Evolutionary conservation across 2,329 filamentous ascomycete species (phyloP).

Genomic region (Aspergillus niger): DNA sequence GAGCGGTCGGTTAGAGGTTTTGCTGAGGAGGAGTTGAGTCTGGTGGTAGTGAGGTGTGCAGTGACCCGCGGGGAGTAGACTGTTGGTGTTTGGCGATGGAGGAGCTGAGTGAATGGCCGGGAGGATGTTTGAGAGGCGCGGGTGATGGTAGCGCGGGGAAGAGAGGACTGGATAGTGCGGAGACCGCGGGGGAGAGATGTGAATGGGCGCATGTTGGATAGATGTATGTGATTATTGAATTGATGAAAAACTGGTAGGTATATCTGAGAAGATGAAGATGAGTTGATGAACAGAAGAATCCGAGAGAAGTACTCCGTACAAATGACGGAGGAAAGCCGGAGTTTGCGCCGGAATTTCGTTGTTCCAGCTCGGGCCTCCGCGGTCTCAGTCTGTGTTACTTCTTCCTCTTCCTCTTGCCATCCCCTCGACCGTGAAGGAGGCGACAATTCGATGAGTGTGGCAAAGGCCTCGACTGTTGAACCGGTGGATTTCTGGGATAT

Average conservation of each 20-base stretch:
- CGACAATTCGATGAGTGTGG: background rate
- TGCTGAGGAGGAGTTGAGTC: constrained; percentile 33
- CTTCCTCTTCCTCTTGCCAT: background rate
- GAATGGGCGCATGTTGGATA: constrained; percentile 24
- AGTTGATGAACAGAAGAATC: background rate
- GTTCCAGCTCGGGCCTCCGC: constrained; percentile 27
- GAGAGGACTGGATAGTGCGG: constrained; percentile 21
- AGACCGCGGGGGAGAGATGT: constrained; percentile 24
- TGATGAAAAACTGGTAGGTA: background rate
- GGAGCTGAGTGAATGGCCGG: constrained; percentile 25
- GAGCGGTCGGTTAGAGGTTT: constrained; percentile 37
- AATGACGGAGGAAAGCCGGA: constrained; percentile 1
- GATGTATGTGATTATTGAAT: background rate
- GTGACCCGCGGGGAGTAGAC: constrained; percentile 3
- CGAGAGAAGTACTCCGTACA: background rate
- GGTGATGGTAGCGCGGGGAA: constrained; percentile 17
- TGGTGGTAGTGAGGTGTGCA: constrained; percentile 18
- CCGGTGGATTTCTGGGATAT: background rate
- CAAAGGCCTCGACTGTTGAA: background rate
- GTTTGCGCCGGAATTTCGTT: constrained; percentile 30
- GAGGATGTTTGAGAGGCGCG: constrained; percentile 17
- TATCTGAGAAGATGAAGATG: background rate
- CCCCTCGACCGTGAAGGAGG: background rate
- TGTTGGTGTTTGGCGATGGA: constrained; percentile 17
- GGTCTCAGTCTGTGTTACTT: constrained; percentile 13